Evolutionary conservation across 2,329 filamentous ascomycete genomes (phyloP).

Genomic region (Onygenales sp.): DNA sequence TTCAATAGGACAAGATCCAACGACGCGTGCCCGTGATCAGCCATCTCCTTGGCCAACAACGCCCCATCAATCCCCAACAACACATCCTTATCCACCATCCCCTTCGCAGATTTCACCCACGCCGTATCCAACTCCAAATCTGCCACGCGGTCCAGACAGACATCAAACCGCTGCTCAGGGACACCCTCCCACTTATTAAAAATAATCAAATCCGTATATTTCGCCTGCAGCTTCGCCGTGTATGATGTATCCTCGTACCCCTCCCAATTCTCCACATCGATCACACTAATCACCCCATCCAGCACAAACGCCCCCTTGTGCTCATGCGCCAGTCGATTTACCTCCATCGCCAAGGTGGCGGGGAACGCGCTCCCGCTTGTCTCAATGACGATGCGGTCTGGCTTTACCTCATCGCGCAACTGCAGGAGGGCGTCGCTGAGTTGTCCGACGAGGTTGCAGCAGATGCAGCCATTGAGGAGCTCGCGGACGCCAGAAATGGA

Average conservation of each 20-base stretch:
- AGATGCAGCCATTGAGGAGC: constrained; percentile 94
- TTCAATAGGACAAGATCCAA: constrained; percentile 18
- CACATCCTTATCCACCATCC: constrained; percentile 66
- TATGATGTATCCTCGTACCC: constrained; percentile 87
- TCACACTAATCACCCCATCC: constrained; percentile 80
- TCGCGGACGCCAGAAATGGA: constrained; percentile 86
- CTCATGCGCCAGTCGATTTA: constrained; percentile 68
- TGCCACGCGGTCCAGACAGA: constrained; percentile 67
- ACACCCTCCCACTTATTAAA: constrained; percentile 88
- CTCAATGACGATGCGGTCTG: constrained; percentile 88
- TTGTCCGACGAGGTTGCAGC: constrained; percentile 95
- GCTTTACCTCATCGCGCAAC: constrained; percentile 51
- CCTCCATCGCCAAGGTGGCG: constrained; percentile 80
- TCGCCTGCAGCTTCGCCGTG: constrained; percentile 78
- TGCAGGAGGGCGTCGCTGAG: constrained; percentile 70
- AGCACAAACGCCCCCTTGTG: constrained; percentile 54
- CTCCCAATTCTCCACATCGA: constrained; percentile 91
- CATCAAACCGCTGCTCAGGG: constrained; percentile 63
- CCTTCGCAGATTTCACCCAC: constrained; percentile 76
- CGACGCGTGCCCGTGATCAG: constrained; percentile 33
- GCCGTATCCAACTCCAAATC: constrained; percentile 73
- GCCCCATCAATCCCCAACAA: constrained; percentile 83
- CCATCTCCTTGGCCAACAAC: constrained; percentile 38
- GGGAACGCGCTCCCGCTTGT: constrained; percentile 83
- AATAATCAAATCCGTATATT: constrained; percentile 81